Base-by-base conservation (phyloP, 441 rosid species). In the Pelargonium cotyledonis region DNA sequence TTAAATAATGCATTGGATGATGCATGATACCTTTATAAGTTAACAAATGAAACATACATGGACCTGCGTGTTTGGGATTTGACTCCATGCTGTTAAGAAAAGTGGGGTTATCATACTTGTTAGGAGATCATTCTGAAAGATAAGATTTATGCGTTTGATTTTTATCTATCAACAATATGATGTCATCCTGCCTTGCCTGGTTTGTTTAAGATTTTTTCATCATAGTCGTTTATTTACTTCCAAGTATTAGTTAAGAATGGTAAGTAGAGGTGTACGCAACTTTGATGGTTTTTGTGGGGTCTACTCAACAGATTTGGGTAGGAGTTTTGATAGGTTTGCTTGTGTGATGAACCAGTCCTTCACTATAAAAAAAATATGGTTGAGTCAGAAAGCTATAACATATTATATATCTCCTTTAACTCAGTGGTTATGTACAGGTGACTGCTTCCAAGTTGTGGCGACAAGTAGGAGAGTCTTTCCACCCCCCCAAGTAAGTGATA, bases 401-500 rank as follows among this genome's bases (percentile, higher is more conserved):
- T 49, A 71, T 76, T 63, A 73, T 53, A 14, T 35, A 65, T 16
- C 69, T 72, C 29, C 65, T 68, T 79, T 69, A 73, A 62, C 21
- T 68, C 62, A 49, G 55, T 79, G 72, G 63, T 64, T 63, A 65
- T 79, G 51, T 80, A 75, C 72, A 93, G 98, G 98, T 89, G 80
- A 93, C 98, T 60, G 78, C 88, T 73, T 79, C 90, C 49, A 93
- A 93, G 83, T 74, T 86, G 74, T 93, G 98, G 98, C 86, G 97
- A 81, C 92, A 89, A 85, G 95, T 93, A 26, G 98, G 98, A 77
- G 98, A 90, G 76, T 89, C 98, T 68, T 92, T 92, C 82, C 86
- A 87, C 74, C 98, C 98, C 63, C 98, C 98, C 6, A 93, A 93
- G 98, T 90, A 88, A 85, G 86, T 62, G 38, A 35, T 35, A 35